phyloP scores from a whole-genome alignment of 2,329 filamentous ascomycete genomes.

The Dactylella cylindrospora region DNA sequence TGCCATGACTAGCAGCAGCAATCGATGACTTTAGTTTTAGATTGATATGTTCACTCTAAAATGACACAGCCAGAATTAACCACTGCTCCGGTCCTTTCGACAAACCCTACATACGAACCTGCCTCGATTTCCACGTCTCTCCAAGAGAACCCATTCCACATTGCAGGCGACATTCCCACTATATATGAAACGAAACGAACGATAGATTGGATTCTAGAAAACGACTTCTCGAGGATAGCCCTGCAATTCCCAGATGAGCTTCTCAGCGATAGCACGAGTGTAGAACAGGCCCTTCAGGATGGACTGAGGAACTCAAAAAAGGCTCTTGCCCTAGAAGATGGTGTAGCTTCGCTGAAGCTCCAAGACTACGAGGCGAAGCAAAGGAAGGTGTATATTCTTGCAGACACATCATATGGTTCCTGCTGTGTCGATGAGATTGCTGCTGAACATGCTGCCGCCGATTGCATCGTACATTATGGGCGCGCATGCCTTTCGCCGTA shows the following conservation, averaged over 20 bases:
- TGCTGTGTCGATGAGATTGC: slow-evolving; percentile 98
- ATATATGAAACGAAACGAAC: slow-evolving; percentile 87
- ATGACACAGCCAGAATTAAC: slow-evolving; percentile 41
- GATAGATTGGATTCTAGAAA: slow-evolving; percentile 70
- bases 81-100: slow-evolving; percentile 25
- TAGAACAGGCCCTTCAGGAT: slow-evolving; percentile 53
- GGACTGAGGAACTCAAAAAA: slow-evolving; percentile 21
- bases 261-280: slow-evolving; percentile 80
- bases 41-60: not conserved
- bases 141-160: slow-evolving; percentile 50
- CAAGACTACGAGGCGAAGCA: slow-evolving; percentile 20
- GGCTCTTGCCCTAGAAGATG: slow-evolving; percentile 17
- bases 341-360: slow-evolving; percentile 20
- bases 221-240: slow-evolving; percentile 73
- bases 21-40: not conserved
- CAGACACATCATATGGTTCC: slow-evolving; percentile 92
- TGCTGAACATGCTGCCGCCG: slow-evolving; percentile 86
- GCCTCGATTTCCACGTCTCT: slow-evolving; percentile 42
- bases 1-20: not conserved
- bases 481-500: slow-evolving; percentile 89
- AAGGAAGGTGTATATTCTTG: slow-evolving; percentile 71
- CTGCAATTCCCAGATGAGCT: slow-evolving; percentile 96
- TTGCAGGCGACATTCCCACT: slow-evolving; percentile 69
- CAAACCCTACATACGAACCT: slow-evolving; percentile 29
- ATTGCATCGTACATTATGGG: slow-evolving; percentile 92